These are phyloP conservation scores for Leptoxyphium fumago DNA, from an alignment of 2,329 filamentous ascomycete genomes.

Conservation along the genomic window DNA sequence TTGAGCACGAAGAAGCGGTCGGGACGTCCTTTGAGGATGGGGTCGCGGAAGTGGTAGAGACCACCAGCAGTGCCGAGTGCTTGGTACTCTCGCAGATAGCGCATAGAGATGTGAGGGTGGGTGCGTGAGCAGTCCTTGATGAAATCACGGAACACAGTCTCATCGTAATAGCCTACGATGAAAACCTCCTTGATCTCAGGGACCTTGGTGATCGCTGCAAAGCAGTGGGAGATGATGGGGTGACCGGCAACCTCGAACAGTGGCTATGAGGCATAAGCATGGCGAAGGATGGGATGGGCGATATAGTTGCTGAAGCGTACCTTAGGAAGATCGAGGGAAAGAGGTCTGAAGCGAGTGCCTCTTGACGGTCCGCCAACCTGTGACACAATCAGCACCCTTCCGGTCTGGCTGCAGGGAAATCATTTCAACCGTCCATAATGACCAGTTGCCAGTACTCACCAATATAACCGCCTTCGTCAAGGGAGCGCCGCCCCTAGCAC, in stretches of 20 bases:
- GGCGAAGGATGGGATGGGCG: neutral
- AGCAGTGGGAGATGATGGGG: slow-evolving; percentile 95
- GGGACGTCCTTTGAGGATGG: slow-evolving; percentile 87
- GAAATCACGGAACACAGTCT: slow-evolving; percentile 92
- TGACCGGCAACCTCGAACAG: slow-evolving; percentile 97
- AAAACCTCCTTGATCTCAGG: slow-evolving; percentile 90
- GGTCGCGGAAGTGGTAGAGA: slow-evolving; percentile 97
- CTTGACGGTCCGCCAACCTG: slow-evolving; percentile 90
- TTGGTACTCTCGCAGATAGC: slow-evolving; percentile 95
- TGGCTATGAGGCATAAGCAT: slow-evolving; percentile 40
- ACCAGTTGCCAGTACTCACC: slow-evolving; percentile 42
- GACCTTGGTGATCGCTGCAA: slow-evolving; percentile 80
- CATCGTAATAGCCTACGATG: slow-evolving; percentile 98
- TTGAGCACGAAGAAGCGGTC: slow-evolving; percentile 96
- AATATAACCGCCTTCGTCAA: slow-evolving; percentile 90
- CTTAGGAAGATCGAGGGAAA: slow-evolving; percentile 93
- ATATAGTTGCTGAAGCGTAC: slow-evolving; percentile 34
- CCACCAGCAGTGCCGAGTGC: slow-evolving; percentile 90
- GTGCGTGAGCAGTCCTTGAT: slow-evolving; percentile 79
- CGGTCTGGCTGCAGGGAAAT: slow-evolving; percentile 64
- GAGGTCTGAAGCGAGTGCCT: slow-evolving; percentile 86
- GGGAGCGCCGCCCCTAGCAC: slow-evolving; percentile 27
- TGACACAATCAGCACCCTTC: slow-evolving; percentile 1
- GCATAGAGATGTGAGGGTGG: slow-evolving; percentile 78
- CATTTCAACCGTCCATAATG: slow-evolving; percentile 91